Percentiles rank a stretch among this genome's conserved stretches.
phyloP scores from a whole-genome alignment of 208 protist species.

The Wallacemonas sp. region DNA sequence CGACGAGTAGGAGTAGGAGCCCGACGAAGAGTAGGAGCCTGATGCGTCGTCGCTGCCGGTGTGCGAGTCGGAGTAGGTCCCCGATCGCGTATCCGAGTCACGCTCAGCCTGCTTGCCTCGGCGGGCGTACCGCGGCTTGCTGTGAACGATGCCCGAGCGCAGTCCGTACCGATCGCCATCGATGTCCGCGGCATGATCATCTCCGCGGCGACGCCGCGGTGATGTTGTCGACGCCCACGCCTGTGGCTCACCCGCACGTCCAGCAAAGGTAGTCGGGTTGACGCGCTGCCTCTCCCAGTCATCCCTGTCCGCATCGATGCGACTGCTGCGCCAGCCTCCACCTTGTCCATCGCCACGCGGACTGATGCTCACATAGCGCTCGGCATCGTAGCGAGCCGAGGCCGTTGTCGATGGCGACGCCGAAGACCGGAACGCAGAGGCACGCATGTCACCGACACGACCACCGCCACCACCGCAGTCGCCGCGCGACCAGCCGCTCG shows the following conservation, averaged over 20 bases:
- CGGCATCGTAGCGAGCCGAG: not conserved
- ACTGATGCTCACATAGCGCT: slow-evolving; percentile 8
- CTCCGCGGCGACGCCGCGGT: not conserved
- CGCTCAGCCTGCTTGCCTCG: too few relatives aligned
- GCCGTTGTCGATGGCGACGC: not conserved
- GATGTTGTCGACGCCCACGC: not conserved
- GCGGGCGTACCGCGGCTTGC: not conserved
- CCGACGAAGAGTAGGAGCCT: not conserved
- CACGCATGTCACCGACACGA: not conserved
- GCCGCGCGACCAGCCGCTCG: too few relatives aligned
- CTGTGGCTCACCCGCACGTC: not conserved
- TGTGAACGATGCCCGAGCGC: slow-evolving; percentile 4
- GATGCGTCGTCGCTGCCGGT: too few relatives aligned
- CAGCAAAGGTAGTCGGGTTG: slow-evolving; percentile 4
- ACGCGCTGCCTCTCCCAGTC: not conserved
- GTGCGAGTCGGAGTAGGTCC: too few relatives aligned
- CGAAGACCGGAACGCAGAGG: not conserved
- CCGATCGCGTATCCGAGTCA: too few relatives aligned
- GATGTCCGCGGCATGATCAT: not conserved
- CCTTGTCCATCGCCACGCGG: not conserved
- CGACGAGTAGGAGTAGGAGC: not conserved
- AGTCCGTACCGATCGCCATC: not conserved
- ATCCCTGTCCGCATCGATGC: not conserved
- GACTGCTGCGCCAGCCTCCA: not conserved
- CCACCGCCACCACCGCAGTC: too few relatives aligned